These are phyloP conservation scores for Aspergillus sp. DNA, from an alignment of 2,329 filamentous ascomycete genomes.

Conservation along the genomic window DNA sequence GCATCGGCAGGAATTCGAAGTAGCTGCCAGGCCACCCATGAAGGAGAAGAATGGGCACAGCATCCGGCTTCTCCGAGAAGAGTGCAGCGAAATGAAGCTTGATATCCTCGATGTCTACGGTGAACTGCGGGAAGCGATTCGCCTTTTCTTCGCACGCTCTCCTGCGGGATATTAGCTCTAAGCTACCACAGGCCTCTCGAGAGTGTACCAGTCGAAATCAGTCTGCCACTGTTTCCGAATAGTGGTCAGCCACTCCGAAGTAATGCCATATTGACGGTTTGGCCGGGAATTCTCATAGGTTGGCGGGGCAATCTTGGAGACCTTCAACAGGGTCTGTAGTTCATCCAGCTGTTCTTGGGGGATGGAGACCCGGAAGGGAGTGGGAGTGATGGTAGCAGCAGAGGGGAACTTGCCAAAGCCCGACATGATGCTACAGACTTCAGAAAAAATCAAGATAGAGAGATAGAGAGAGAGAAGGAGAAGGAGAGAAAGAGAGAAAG, in stretches of 20 bases:
- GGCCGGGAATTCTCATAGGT: slow-evolving; percentile 51
- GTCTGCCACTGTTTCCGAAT: slow-evolving; percentile 46
- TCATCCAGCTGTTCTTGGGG: slow-evolving; percentile 46
- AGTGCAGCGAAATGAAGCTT: slow-evolving; percentile 51
- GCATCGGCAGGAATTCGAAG: slow-evolving; percentile 31
- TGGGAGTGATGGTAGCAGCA: slow-evolving; percentile 34
- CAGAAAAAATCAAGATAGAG: not conserved
- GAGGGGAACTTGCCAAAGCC: slow-evolving; percentile 33
- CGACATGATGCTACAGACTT: slow-evolving; percentile 17
- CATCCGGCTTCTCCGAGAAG: slow-evolving; percentile 47
- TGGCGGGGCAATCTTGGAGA: slow-evolving; percentile 49
- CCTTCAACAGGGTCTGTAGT: slow-evolving; percentile 47
- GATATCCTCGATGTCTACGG: slow-evolving; percentile 41
- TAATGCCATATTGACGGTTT: slow-evolving; percentile 47
- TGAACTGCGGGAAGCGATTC: slow-evolving; percentile 54
- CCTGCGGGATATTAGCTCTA: slow-evolving; percentile 13
- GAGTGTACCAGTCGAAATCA: slow-evolving; percentile 48
- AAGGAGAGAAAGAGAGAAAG: no score
- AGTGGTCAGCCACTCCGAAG: slow-evolving; percentile 46
- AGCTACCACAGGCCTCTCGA: slow-evolving; percentile 4
- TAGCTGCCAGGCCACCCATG: slow-evolving; percentile 40
- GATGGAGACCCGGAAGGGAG: slow-evolving; percentile 45
- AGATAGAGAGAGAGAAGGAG: not conserved
- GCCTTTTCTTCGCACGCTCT: slow-evolving; percentile 41
- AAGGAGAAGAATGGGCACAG: slow-evolving; percentile 48